Percentiles rank a stretch among this genome's conserved stretches.
phyloP scores from a whole-genome alignment of 768 basidiomycete species.

The Kwoniella dendrophila region DNA sequence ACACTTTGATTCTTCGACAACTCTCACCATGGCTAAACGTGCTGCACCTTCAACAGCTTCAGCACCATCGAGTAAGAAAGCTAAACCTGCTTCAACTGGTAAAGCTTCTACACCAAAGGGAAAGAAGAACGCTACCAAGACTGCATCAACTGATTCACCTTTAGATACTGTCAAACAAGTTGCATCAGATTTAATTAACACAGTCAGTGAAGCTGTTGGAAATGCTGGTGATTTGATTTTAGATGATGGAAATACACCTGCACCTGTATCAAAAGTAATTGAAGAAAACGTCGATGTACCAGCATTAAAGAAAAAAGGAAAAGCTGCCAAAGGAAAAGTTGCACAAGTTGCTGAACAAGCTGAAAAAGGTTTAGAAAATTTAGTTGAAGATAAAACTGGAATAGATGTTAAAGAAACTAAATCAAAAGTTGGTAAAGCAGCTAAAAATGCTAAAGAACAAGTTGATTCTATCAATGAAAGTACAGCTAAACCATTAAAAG shows the following conservation, averaged over 20 bases:
- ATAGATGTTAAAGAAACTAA: constrained; percentile 38
- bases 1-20: neutral
- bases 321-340: constrained; percentile 20
- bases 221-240: constrained; percentile 39
- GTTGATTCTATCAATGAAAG: constrained; percentile 18
- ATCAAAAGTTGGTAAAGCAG: constrained; percentile 29
- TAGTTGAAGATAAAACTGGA: constrained; percentile 25
- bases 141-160: constrained; percentile 20
- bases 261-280: constrained; percentile 27
- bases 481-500: constrained; percentile 30
- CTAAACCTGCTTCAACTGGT: constrained; percentile 27
- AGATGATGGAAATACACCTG: constrained; percentile 35
- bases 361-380: constrained; percentile 15
- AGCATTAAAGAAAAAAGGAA: constrained; percentile 30
- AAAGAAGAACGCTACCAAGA: constrained; percentile 29
- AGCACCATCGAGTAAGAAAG: constrained; percentile 30
- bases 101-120: constrained; percentile 26
- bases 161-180: constrained; percentile 33
- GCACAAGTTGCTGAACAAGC: constrained; percentile 19
- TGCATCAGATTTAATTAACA: constrained; percentile 26
- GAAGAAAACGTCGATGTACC: constrained; percentile 37
- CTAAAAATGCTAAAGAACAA: constrained; percentile 23
- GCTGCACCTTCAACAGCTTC: constrained; percentile 19
- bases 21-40: constrained; percentile 20
- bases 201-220: constrained; percentile 30